A percentile compares a stretch with the other conserved stretches of the same genome.
Evolutionary conservation across 208 protist genomes (phyloP).

Genomic region (Trypanosomatidae sp.): DNA sequence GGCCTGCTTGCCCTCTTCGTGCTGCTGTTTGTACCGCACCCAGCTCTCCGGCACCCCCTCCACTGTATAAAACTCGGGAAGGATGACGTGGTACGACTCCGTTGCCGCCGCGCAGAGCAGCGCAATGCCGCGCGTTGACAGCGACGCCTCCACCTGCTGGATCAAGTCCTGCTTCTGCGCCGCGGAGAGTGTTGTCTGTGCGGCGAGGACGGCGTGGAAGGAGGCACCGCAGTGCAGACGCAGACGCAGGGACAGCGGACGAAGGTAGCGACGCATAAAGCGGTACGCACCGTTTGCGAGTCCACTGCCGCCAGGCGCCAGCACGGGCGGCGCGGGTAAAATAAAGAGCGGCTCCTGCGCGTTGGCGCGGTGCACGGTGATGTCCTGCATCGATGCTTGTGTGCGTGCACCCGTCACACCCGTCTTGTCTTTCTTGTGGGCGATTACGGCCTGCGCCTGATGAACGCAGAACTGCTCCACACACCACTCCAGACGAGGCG

Average conservation of each 20-base stretch:
- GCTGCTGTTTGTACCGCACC: slow-evolving; percentile 23
- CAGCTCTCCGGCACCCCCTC: slow-evolving; percentile 41
- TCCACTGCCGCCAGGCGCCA: background rate
- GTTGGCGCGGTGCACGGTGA: slow-evolving; percentile 28
- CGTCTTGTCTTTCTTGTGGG: slow-evolving; percentile 15
- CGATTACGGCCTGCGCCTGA: background rate
- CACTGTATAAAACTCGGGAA: slow-evolving; percentile 38
- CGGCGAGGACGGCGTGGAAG: too few species aligned
- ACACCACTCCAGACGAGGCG: slow-evolving; percentile 54
- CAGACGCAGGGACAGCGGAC: slow-evolving; percentile 13
- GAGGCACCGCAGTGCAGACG: slow-evolving; percentile 45
- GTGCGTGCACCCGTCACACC: slow-evolving; percentile 3
- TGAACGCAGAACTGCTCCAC: slow-evolving; percentile 17
- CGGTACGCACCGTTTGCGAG: background rate
- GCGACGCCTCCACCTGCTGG: slow-evolving; percentile 20
- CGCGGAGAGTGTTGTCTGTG: slow-evolving; percentile 10
- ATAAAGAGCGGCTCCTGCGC: slow-evolving; percentile 29
- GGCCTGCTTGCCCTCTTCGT: background rate
- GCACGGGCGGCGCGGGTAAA: slow-evolving; percentile 21
- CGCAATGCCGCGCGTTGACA: slow-evolving; percentile 34
- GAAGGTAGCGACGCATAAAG: slow-evolving; percentile 4
- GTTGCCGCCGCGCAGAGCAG: slow-evolving; percentile 33
- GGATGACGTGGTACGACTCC: slow-evolving; percentile 38
- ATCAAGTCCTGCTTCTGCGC: slow-evolving; percentile 30
- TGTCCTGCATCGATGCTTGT: slow-evolving; percentile 21